Base-by-base conservation (phyloP, 2,329 filamentous ascomycete species). In the Ophiostoma fasciatum region DNA sequence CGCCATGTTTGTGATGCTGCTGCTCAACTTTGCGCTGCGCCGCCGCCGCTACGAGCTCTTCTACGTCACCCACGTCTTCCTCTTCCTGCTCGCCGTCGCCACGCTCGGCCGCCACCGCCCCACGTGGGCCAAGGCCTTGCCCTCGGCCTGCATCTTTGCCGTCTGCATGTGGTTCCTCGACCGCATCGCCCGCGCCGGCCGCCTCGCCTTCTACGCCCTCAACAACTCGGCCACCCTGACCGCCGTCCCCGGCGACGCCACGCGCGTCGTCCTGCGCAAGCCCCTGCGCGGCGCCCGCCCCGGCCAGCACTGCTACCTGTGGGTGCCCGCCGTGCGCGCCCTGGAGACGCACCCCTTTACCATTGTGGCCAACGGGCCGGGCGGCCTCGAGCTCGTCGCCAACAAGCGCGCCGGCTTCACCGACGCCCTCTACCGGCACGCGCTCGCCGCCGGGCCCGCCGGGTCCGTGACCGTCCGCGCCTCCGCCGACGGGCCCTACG, bases 331-430 rank as follows among this genome's bases (percentile, higher is more conserved):
- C 7, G 59, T 74, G 23, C 61, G 69, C 2, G 38, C 56, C 1
- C 52, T 62, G 10, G 64, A 76, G 48, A 71, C 65, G 2, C 72
- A 77, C 39, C 71, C 71, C 0, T 74, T 75, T 44, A 74, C 70
- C 3, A 66, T 75, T 34, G 64, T 63, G 7, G 50, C 59, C 17
- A 57, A 54, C 22, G 50, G 61, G 15, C 60, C 64, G 1, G 43
- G 44, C 1, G 54, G 48, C 1, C 40, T 67, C 11, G 66, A 73
- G 51, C 66, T 74, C 27, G 59, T 74, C 23, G 59, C 74, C 28
- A 56, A 59, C 17, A 60, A 66, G 1, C 59, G 65, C 38, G 61
- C 64, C 40, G 69, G 68, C 12, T 74, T 73, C 45, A 73, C 69
- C 0, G 53, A 52, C 13, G 58, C 62, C 28, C 51, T 74, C 7